Evolutionary conservation across 1,139 yeast species (phyloP), one percentile per base, ranked within the genome.

Genomic region (Ogataea hybrid): DNA sequence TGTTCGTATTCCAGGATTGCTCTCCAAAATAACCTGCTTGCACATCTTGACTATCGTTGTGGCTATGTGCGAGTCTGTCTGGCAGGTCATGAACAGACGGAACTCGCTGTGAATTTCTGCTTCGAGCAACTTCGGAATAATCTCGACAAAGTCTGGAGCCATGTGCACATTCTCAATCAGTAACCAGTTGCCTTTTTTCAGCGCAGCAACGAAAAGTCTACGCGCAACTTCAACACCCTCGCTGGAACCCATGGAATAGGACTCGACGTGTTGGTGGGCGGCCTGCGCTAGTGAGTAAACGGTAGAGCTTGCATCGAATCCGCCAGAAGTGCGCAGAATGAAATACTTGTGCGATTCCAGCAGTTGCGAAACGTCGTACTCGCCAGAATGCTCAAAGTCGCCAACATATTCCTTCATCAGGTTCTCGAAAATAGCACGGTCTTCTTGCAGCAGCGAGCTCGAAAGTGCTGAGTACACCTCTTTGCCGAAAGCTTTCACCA

Each of bases 111-210:
- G 43, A 2, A 44, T 46, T 2, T 68, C 32, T 0, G 60, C 51
- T 15, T 65, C 66, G 27, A 82, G 53, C 20, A 63, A 59, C 50
- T 72, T 73, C 35, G 77, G 82, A 17, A 85, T 59, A 11, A 66
- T 59, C 15, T 70, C 75, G 28, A 85, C 62, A 89, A 95, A 84
- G 5, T 61, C 61, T 1, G 75, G 68, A 0, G 95, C 77, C 70
- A 84, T 73, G 50, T 89, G 96, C 11, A 85, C 70, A 54, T 89
- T 89, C 58, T 89, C 95, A 34, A 89, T 62, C 28, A 88, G 54
- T 1, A 89, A 61, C 96, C 96, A 88, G 2, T 62, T 54, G 1
- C 85, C 87, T 4, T 59, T 61, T 20, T 60, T 63, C 1, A 72
- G 57, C 0, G 78, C 77, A 9, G 56, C 59, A 2, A 63, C 61